Percentiles rank a stretch among this genome's conserved stretches.
These are phyloP conservation scores for Colletotrichum chrysophilum DNA, from an alignment of 2,329 filamentous ascomycete species.

Conservation along the genomic window DNA sequence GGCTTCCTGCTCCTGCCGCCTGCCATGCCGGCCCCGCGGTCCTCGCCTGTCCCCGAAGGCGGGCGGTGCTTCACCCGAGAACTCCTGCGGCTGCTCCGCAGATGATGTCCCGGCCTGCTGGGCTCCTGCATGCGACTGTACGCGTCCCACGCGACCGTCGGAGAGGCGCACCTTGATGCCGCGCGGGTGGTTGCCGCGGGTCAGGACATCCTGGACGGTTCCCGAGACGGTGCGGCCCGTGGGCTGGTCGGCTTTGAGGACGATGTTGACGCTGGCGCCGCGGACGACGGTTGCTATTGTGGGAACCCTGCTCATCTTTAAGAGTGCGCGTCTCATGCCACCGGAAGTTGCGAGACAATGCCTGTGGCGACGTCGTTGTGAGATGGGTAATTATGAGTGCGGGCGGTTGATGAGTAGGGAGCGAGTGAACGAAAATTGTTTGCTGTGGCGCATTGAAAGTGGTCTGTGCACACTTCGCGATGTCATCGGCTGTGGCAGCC, in stretches of 20 bases:
- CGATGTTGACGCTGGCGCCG: slow-evolving; percentile 72
- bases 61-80: neutral
- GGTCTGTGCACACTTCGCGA: no score
- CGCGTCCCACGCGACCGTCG: slow-evolving; percentile 75
- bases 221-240: slow-evolving; percentile 76
- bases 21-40: neutral
- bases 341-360: no score
- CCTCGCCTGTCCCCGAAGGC: neutral
- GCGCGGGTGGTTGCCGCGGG: slow-evolving; percentile 74
- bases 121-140: slow-evolving; percentile 63
- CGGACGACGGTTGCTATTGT: slow-evolving; percentile 57
- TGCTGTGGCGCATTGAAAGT: no score
- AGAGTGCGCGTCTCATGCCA: neutral
- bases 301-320: slow-evolving; percentile 42
- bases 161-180: slow-evolving; percentile 79
- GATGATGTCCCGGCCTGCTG: neutral
- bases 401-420: no score
- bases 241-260: slow-evolving; percentile 78
- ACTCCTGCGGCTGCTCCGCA: neutral
- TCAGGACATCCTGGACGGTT: slow-evolving; percentile 70
- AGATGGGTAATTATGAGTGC: no score
- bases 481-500: no score
- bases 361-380: no score
- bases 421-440: no score
- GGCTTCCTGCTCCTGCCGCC: slow-evolving; percentile 18